phyloP scores from a whole-genome alignment of 2,329 filamentous ascomycete genomes.

The Ophiosphaerella herpotricha region DNA sequence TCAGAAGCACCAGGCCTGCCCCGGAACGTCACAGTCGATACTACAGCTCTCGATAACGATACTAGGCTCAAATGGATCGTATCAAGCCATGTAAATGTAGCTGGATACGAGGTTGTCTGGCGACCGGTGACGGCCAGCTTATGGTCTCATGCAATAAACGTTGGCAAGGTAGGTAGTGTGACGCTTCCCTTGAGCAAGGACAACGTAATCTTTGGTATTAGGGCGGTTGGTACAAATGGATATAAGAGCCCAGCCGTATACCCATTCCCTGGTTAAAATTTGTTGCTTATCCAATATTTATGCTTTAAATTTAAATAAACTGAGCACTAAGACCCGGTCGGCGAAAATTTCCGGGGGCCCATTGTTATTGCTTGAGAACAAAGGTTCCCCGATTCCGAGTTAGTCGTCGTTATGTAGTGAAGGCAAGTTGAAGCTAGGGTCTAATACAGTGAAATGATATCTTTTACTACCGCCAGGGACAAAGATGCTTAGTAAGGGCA shows the following conservation, averaged over 20 bases:
- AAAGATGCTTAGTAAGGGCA: too few relatives aligned
- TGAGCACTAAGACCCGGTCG: too few relatives aligned
- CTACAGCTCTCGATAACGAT: slow-evolving; percentile 54
- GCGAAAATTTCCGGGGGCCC: too few relatives aligned
- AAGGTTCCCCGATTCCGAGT: too few relatives aligned
- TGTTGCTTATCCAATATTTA: neutral
- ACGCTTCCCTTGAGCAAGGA: slow-evolving; percentile 60
- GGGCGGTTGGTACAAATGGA: slow-evolving; percentile 57
- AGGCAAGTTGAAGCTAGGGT: too few relatives aligned
- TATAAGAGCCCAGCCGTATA: slow-evolving; percentile 56
- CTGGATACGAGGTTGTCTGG: slow-evolving; percentile 62
- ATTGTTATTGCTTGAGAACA: too few relatives aligned
- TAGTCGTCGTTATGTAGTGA: too few relatives aligned
- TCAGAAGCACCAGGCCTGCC: slow-evolving; percentile 58
- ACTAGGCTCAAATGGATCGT: slow-evolving; percentile 56
- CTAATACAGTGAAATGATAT: too few relatives aligned
- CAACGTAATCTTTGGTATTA: slow-evolving; percentile 62
- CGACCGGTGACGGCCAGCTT: slow-evolving; percentile 56
- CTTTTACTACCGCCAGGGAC: too few relatives aligned
- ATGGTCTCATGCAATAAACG: slow-evolving; percentile 56
- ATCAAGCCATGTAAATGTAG: slow-evolving; percentile 48
- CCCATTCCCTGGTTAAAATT: slow-evolving; percentile 43
- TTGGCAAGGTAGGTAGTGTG: slow-evolving; percentile 53
- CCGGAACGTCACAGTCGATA: slow-evolving; percentile 56
- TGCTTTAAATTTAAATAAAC: too few relatives aligned